Conservation (phyloP, 495 filamentous ascomycete genomes). For the Podospora conica region DNA sequence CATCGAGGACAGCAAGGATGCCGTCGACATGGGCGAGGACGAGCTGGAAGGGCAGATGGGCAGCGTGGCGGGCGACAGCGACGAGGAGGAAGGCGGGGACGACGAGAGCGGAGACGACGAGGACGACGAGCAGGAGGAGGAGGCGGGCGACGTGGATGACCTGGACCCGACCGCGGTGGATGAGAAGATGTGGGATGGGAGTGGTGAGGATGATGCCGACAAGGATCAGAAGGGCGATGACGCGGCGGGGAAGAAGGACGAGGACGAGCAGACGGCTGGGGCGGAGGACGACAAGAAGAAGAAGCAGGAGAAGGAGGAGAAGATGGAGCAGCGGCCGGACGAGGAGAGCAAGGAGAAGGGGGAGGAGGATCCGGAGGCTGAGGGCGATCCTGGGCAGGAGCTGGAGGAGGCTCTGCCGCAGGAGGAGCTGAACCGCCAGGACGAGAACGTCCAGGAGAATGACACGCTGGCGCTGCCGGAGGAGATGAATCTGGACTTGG, state of each 20-base stretch:
- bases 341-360: conserved; percentile 52
- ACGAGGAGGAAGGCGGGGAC: conserved; percentile 48
- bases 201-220: conserved; percentile 63
- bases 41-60: conserved; percentile 77
- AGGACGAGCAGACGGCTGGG: conserved; percentile 56
- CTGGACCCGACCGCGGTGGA: conserved; percentile 83
- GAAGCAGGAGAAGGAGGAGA: conserved; percentile 50
- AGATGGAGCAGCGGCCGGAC: conserved; percentile 50
- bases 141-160: conserved; percentile 83
- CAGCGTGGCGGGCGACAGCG: conserved; percentile 53
- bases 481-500: conserved; percentile 62
- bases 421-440: conserved; percentile 55
- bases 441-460: conserved; percentile 59
- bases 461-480: conserved; percentile 59
- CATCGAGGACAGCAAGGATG: conserved; percentile 75
- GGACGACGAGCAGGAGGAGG: conserved; percentile 65
- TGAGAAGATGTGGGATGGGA: conserved; percentile 96
- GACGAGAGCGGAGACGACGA: conserved; percentile 45
- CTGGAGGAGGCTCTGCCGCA: conserved; percentile 65
- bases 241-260: conserved; percentile 54
- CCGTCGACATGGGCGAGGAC: conserved; percentile 90
- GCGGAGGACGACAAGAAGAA: conserved; percentile 32
- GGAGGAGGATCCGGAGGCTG: conserved; percentile 52
- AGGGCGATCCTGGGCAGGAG: conserved; percentile 62
- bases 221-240: conserved; percentile 78